These are phyloP conservation scores for Ottelia alismoides DNA, from an alignment of 106 monocot genomes.

Conservation along the genomic window DNA sequence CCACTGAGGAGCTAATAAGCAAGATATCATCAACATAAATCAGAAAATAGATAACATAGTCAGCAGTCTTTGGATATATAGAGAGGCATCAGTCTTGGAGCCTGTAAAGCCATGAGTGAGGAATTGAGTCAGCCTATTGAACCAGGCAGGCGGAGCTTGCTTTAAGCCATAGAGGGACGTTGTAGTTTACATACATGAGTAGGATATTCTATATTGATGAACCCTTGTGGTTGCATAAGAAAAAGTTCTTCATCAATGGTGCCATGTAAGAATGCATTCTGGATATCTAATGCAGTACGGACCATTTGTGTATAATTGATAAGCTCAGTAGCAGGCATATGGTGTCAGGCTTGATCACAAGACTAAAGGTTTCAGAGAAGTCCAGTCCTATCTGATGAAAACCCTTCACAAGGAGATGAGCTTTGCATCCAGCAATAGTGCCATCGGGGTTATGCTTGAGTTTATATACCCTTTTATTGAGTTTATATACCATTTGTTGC, in stretches of 20 bases:
- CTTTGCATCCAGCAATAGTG: background rate
- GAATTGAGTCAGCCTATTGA: background rate
- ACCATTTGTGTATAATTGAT: background rate
- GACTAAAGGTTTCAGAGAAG: background rate
- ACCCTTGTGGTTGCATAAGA: background rate
- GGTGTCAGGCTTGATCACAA: background rate
- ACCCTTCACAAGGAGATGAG: too few relatives aligned
- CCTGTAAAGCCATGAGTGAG: background rate
- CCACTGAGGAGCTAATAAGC: too few relatives aligned
- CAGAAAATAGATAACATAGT: too few relatives aligned
- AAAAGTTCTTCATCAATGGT: background rate
- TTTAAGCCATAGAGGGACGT: background rate
- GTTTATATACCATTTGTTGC: background rate
- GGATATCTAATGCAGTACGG: background rate
- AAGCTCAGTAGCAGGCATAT: background rate
- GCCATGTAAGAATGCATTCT: background rate
- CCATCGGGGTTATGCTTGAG: background rate
- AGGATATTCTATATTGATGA: background rate
- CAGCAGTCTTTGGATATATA: background rate
- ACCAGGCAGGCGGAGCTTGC: background rate
- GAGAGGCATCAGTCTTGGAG: background rate
- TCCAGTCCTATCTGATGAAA: too few relatives aligned
- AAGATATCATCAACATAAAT: too few relatives aligned
- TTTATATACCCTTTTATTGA: background rate
- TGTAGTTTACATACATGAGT: too few relatives aligned